phyloP scores from a whole-genome alignment of 805 yeast genomes.

The Sugiyamaella qingdaonensis region DNA sequence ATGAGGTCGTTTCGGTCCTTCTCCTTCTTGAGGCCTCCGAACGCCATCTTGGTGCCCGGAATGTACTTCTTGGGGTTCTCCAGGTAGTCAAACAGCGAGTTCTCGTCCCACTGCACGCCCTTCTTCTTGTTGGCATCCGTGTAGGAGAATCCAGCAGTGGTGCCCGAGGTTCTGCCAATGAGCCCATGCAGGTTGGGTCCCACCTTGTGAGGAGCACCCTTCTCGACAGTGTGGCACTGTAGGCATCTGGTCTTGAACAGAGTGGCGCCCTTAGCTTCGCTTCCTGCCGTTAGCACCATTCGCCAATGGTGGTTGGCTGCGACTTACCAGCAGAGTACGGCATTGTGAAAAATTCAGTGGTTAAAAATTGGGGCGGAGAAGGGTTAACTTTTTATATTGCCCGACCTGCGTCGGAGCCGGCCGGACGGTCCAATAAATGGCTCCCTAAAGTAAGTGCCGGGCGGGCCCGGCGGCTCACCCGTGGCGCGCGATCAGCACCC shows the following conservation, averaged over 20 bases:
- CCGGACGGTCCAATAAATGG: constrained; percentile 6
- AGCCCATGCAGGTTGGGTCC: constrained; percentile 98
- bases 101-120: constrained; percentile 83
- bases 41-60: constrained; percentile 99
- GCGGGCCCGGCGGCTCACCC: neutral
- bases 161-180: constrained; percentile 88
- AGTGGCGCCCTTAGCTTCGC: constrained; percentile 93
- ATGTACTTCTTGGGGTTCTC: constrained; percentile 99
- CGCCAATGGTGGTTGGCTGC: neutral
- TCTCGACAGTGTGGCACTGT: constrained; percentile 97
- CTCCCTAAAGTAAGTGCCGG: constrained; percentile 6
- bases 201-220: constrained; percentile 96
- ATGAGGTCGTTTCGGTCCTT: constrained; percentile 97
- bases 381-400: constrained; percentile 2
- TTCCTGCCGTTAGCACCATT: constrained; percentile 39
- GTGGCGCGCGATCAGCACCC: neutral
- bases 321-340: constrained; percentile 15
- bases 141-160: constrained; percentile 89
- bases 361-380: neutral
- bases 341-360: constrained; percentile 6
- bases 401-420: neutral
- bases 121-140: constrained; percentile 98
- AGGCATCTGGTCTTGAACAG: constrained; percentile 98
- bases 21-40: constrained; percentile 98
- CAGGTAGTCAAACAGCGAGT: constrained; percentile 89